Percentiles rank a stretch among this genome's conserved stretches.
Conservation (phyloP, 1,139 yeast genomes). For the Waltiozyma sp. region DNA sequence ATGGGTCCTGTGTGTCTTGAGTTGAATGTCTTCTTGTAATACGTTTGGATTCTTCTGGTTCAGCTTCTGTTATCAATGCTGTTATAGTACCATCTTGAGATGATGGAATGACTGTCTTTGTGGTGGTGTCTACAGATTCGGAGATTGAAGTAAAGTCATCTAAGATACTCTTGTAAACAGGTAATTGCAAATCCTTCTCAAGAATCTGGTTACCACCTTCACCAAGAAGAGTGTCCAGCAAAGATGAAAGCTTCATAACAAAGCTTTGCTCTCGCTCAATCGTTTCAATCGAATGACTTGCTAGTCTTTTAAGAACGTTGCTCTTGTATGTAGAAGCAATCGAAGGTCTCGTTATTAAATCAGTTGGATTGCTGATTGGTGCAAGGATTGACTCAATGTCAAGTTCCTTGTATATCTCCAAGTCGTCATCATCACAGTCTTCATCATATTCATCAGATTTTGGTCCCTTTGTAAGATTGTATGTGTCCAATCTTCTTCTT, state of each 20-base stretch:
- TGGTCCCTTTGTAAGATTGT: slow-evolving; percentile 3
- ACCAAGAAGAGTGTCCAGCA: slow-evolving; percentile 73
- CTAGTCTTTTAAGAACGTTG: slow-evolving; percentile 40
- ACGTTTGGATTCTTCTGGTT: slow-evolving; percentile 18
- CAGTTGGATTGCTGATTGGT: slow-evolving; percentile 75
- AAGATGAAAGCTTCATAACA: slow-evolving; percentile 55
- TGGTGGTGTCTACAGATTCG: slow-evolving; percentile 6
- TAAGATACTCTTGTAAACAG: slow-evolving; percentile 26
- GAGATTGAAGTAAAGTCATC: not conserved
- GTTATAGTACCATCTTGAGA: slow-evolving; percentile 4
- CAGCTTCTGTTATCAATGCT: slow-evolving; percentile 10
- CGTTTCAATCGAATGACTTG: slow-evolving; percentile 61
- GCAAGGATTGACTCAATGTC: slow-evolving; percentile 47
- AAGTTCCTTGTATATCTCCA: slow-evolving; percentile 28
- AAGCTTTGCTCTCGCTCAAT: slow-evolving; percentile 74
- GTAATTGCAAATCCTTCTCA: slow-evolving; percentile 54
- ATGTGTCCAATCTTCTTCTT: slow-evolving; percentile 14
- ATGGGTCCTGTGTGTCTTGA: slow-evolving; percentile 38
- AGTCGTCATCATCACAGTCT: slow-evolving; percentile 13
- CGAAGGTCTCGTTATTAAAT: slow-evolving; percentile 62
- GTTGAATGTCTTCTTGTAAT: slow-evolving; percentile 25
- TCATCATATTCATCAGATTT: slow-evolving; percentile 8
- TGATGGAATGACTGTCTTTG: not conserved
- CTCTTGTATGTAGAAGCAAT: slow-evolving; percentile 53
- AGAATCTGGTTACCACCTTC: slow-evolving; percentile 68